Percentiles rank a stretch among this genome's conserved stretches.
These are phyloP conservation scores for Penicillium psychrosexuale DNA, from an alignment of 2,329 filamentous ascomycete genomes.

Conservation along the genomic window DNA sequence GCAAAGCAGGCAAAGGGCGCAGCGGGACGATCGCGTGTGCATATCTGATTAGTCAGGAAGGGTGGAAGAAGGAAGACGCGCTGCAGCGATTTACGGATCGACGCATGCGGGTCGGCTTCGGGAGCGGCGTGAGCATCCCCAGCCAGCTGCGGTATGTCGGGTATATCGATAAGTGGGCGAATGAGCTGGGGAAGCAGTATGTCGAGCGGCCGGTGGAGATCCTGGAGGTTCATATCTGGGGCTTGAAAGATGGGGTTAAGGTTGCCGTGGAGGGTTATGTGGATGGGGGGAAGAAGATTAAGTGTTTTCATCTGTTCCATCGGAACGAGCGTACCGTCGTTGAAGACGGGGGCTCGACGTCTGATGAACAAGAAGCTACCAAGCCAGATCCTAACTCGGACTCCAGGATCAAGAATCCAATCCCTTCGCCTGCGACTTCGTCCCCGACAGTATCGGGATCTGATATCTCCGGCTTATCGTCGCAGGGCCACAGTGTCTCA, in stretches of 20 bases:
- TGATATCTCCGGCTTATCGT: constrained; percentile 7
- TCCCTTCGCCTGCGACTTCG: constrained; percentile 10
- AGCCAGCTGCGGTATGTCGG: constrained; percentile 83
- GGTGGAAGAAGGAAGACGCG: constrained; percentile 63
- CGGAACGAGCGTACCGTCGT: constrained; percentile 61
- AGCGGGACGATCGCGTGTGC: constrained; percentile 85
- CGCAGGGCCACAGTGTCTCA: constrained; percentile 53
- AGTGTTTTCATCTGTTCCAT: constrained; percentile 76
- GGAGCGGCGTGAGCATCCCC: constrained; percentile 85
- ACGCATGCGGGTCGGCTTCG: constrained; percentile 86
- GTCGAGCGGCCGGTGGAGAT: constrained; percentile 80
- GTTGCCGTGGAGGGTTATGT: constrained; percentile 79
- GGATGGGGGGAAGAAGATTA: constrained; percentile 85
- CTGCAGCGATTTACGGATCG: constrained; percentile 70
- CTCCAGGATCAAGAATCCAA: not conserved
- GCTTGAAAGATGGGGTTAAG: constrained; percentile 81
- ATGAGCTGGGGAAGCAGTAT: constrained; percentile 68
- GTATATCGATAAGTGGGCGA: constrained; percentile 86
- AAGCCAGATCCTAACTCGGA: not conserved
- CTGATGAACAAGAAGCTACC: constrained; percentile 46
- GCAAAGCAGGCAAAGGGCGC: constrained; percentile 93
- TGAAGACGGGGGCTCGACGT: constrained; percentile 48
- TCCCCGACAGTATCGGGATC: constrained; percentile 12
- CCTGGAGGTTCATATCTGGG: constrained; percentile 86
- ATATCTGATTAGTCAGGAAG: constrained; percentile 85